Percentiles rank a stretch among this genome's conserved stretches.
These are phyloP conservation scores for Beta vulgaris DNA, from an alignment of 148 eudicot species.

Conservation along the genomic window DNA sequence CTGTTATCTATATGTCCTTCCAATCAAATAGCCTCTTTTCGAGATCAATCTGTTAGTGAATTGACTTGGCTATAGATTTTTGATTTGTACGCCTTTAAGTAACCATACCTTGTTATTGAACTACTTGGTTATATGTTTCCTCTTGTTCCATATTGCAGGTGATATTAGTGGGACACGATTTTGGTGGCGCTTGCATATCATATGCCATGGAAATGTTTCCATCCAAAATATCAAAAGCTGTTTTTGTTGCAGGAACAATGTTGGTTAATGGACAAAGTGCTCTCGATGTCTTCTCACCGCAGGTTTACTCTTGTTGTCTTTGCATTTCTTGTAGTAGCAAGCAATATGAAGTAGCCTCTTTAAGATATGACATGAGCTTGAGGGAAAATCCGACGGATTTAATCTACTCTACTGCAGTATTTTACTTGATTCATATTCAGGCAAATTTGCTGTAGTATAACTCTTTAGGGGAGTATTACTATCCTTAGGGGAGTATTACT, in stretches of 20 bases:
- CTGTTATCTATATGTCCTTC: background rate
- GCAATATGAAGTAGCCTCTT: too few relatives aligned
- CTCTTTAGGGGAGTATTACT: too few relatives aligned
- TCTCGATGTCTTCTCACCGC: slow-evolving; percentile 71
- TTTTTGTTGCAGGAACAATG: slow-evolving; percentile 85
- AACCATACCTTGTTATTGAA: background rate
- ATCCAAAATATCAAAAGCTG: slow-evolving; percentile 62
- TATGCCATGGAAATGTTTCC: slow-evolving; percentile 87
- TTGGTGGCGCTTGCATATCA: slow-evolving; percentile 92
- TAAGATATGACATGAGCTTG: too few relatives aligned
- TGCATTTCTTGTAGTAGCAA: background rate
- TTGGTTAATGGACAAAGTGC: slow-evolving; percentile 70
- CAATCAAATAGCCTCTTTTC: background rate
- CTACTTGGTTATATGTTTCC: background rate
- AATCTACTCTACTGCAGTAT: too few relatives aligned
- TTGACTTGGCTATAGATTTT: too few relatives aligned
- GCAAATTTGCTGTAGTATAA: background rate
- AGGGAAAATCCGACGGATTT: too few relatives aligned
- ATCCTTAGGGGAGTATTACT: background rate
- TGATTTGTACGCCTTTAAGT: too few relatives aligned
- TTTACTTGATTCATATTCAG: background rate
- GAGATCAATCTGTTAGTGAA: too few relatives aligned
- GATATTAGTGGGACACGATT: slow-evolving; percentile 92
- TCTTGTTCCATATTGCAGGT: slow-evolving; percentile 46
- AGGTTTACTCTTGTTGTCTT: slow-evolving; percentile 42